phyloP scores from a whole-genome alignment of 345 rosid genomes.

The Salix udensis region DNA sequence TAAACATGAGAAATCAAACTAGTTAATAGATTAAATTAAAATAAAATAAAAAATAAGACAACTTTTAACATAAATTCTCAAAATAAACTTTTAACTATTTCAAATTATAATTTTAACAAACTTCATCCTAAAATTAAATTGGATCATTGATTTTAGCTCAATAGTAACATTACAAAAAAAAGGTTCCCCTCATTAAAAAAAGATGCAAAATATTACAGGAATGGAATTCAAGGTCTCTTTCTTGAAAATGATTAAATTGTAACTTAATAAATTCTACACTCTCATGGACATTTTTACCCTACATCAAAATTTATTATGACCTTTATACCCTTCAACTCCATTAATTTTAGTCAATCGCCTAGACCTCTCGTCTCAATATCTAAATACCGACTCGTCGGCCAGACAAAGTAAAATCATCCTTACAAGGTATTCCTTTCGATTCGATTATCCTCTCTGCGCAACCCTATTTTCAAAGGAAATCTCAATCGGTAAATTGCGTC shows the following conservation, averaged over 20 bases:
- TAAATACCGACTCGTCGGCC: background rate
- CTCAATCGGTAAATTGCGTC: background rate
- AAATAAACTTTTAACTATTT: background rate
- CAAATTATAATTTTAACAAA: background rate
- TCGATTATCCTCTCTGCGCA: background rate
- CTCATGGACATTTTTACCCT: background rate
- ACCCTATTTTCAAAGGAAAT: constrained; percentile 15
- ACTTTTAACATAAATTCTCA: background rate
- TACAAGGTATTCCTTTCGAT: background rate
- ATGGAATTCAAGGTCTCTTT: background rate
- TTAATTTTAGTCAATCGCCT: background rate
- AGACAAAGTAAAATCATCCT: background rate
- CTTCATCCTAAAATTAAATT: too few relatives aligned
- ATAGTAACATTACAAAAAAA: background rate
- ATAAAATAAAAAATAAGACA: background rate
- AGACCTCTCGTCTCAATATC: background rate
- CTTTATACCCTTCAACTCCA: background rate
- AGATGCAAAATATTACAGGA: too few relatives aligned
- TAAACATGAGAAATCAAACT: too few relatives aligned
- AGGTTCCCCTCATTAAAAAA: too few relatives aligned
- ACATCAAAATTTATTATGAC: background rate
- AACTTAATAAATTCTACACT: background rate
- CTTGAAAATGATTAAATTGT: background rate
- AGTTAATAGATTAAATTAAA: background rate
- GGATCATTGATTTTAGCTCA: background rate